Conservation (phyloP, 257 asterid species). For the Osmanthus fragrans region DNA sequence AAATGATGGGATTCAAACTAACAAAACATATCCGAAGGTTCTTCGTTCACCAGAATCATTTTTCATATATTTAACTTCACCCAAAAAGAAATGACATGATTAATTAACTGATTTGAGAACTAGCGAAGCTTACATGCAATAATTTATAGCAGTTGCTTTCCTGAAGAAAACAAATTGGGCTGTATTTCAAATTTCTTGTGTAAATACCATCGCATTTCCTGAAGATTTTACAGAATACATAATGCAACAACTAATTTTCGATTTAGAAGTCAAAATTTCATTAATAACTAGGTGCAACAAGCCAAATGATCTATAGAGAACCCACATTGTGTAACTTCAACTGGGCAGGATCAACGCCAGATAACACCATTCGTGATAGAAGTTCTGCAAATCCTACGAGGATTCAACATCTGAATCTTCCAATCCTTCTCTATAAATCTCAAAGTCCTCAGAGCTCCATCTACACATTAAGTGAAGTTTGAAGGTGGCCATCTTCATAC, state of each 20-base stretch:
- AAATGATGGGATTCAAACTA: no score
- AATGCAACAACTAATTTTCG: background rate
- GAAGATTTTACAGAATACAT: background rate
- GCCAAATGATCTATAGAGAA: background rate
- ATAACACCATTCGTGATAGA: background rate
- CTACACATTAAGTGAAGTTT: constrained; percentile 71
- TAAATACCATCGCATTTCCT: background rate
- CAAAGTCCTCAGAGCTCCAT: constrained; percentile 78
- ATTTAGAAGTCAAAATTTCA: background rate
- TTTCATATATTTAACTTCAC: no score
- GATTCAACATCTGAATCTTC: constrained; percentile 83
- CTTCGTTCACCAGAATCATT: no score
- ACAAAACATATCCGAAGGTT: no score
- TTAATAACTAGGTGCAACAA: background rate
- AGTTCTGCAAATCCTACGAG: constrained; percentile 29
- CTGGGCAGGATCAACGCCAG: background rate
- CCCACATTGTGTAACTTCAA: background rate
- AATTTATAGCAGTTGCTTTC: no score
- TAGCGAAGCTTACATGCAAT: no score
- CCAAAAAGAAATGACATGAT: no score
- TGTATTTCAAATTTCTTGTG: no score
- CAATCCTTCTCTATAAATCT: constrained; percentile 57
- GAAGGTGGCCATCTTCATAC: constrained; percentile 92
- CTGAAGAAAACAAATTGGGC: no score
- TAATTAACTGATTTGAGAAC: no score